Percentiles rank a stretch among this genome's conserved stretches.
Conservation (phyloP, 805 yeast species). For the Pichia nanzhaoensis region DNA sequence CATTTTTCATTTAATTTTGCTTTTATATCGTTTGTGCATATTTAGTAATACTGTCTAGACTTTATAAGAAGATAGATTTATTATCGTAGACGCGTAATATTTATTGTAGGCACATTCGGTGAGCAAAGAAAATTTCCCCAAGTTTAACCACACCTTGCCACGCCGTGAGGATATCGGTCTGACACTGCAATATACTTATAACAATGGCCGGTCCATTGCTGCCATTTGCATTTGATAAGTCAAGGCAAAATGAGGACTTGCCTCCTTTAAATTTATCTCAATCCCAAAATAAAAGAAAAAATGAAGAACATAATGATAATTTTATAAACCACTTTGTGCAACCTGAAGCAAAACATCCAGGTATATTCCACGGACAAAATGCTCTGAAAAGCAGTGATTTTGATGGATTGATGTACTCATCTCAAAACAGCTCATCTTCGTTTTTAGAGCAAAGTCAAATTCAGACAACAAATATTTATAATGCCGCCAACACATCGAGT, state of each 20-base stretch:
- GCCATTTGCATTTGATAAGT: constrained; percentile 44
- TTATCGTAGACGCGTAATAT: too few relatives aligned
- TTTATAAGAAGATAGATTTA: too few relatives aligned
- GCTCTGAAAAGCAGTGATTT: not conserved
- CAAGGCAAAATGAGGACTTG: constrained; percentile 26
- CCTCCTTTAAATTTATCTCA: constrained; percentile 19
- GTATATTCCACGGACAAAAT: not conserved
- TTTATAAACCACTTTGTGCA: not conserved
- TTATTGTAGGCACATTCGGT: too few relatives aligned
- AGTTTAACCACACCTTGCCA: not conserved
- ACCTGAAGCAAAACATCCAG: too few relatives aligned
- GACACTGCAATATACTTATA: constrained; percentile 7
- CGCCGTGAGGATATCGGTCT: not conserved
- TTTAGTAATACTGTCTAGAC: too few relatives aligned
- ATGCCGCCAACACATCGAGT: constrained; percentile 7
- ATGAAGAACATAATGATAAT: not conserved
- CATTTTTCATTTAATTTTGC: too few relatives aligned
- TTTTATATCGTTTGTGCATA: too few relatives aligned
- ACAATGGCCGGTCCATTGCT: constrained; percentile 25
- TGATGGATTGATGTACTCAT: constrained; percentile 1
- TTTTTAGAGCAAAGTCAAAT: not conserved
- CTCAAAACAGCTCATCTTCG: constrained; percentile 9
- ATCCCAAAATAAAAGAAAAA: constrained; percentile 13
- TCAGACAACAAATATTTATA: not conserved
- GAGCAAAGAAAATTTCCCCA: too few relatives aligned